Evolutionary conservation across 164 flowering plant species (phyloP), one percentile per base, ranked within the genome.

Genomic region (Sextonia rubra): DNA sequence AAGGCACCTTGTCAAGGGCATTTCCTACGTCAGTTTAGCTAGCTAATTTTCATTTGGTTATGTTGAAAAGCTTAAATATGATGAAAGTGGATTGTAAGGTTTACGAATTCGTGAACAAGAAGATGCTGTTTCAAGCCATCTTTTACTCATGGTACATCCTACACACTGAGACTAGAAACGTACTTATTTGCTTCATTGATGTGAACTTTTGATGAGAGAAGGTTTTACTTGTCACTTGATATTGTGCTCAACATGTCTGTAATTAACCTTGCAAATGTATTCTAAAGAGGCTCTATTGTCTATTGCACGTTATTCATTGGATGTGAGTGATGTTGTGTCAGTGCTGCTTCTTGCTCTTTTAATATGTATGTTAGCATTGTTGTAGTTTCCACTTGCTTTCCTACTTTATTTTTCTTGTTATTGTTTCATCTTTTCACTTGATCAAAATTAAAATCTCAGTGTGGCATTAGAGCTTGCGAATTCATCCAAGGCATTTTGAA

Each of bases 81-180:
- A 12, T 32, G 58, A 3, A 47, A 32, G 22, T 73, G 52, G n/a
- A 55, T 56, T 69, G 58, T 63, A 96, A 97, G 98, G 97, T 44
- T 75, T 92, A 78, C 84, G 98, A 73, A 90, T 87, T 74, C 89
- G 99, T 78, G 97, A 93, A 83, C 80, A 88, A 84, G 99, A 96
- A 80, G 99, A 96, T 69, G 80, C 75, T 37, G 82, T 96, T 75
- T 89, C 99, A 25, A 93, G 99, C 80, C 86, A 78, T 69, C 30
- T 80, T 67, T 67, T 92, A 74, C 75, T 92, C 64, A 83, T 85
- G 97, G 99, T 91, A 70, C 17, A 82, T 72, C 44, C 20, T 20
- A 25, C 17, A 65, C 17, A 15, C n/a, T n/a, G 12, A 8, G 44
- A 23, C 23, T 44, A 37, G 12, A n/a, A 29, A 32, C 37, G 7